phyloP scores from a whole-genome alignment of 306 rosid species.

The Psophocarpus tetragonolobus region DNA sequence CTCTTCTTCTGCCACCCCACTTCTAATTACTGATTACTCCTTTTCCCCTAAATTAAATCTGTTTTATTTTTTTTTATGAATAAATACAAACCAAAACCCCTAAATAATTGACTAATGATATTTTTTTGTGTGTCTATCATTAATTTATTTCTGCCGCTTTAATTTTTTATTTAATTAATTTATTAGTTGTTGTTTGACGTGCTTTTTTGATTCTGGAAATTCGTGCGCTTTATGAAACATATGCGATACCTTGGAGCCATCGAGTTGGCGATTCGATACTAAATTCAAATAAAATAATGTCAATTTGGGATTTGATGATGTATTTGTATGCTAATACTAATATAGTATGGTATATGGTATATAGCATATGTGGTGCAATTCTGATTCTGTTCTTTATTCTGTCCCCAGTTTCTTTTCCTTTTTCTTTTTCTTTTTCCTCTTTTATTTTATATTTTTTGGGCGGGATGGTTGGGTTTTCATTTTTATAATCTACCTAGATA shows the following conservation, averaged over 20 bases:
- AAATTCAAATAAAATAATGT: conserved; percentile 12
- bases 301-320: conserved; percentile 31
- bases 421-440: not conserved
- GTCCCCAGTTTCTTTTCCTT: not conserved
- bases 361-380: not conserved
- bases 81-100: not conserved
- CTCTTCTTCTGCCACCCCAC: not conserved
- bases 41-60: not conserved
- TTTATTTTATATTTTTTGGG: not conserved
- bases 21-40: not conserved
- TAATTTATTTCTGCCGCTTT: conserved; percentile 8
- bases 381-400: conserved; percentile 21
- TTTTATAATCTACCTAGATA: conserved; percentile 12
- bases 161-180: not conserved
- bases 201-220: conserved; percentile 31
- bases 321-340: not conserved
- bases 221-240: conserved; percentile 25
- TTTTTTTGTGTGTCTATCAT: not conserved
- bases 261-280: conserved; percentile 31
- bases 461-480: conserved; percentile 1
- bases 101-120: not conserved
- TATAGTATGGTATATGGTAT: not conserved
- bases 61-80: not conserved
- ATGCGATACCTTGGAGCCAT: conserved; percentile 37
- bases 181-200: conserved; percentile 10